Evolutionary conservation across 1,284 basidiomycete species (phyloP).

Genomic region (Ceratorhiza oryzae-sativae): DNA sequence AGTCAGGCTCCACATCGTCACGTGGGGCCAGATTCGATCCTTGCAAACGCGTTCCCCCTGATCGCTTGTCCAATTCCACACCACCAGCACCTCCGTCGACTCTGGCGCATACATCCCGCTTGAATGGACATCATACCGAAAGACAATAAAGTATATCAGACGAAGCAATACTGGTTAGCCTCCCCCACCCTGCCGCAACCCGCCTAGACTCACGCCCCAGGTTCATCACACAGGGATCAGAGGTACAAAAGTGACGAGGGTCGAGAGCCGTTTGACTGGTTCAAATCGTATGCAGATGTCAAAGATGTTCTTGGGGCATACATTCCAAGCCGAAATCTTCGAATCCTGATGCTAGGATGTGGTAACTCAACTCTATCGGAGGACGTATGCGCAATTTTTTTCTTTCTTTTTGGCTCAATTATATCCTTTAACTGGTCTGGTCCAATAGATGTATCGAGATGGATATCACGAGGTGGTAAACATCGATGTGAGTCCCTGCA

Average conservation of each 20-base stretch:
- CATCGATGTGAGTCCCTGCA: conserved; percentile 68
- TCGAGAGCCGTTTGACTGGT: conserved; percentile 77
- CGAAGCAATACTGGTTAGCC: conserved; percentile 25
- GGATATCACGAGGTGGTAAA: conserved; percentile 87
- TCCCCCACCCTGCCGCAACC: neutral
- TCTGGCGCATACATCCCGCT: neutral
- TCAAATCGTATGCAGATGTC: conserved; percentile 76
- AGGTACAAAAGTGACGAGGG: conserved; percentile 23
- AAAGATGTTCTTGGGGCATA: conserved; percentile 64
- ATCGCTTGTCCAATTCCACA: neutral
- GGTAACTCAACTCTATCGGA: conserved; percentile 85
- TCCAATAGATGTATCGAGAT: conserved; percentile 85
- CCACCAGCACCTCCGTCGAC: too few species aligned
- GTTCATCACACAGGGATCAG: conserved; percentile 15
- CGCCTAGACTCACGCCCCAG: neutral
- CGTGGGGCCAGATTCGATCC: neutral
- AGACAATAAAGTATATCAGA: conserved; percentile 22
- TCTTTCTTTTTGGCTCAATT: neutral
- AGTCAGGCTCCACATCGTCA: neutral
- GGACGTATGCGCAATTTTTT: conserved; percentile 57
- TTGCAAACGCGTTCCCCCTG: neutral
- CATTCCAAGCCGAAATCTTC: conserved; percentile 67
- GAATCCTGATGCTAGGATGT: conserved; percentile 89
- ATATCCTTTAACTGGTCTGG: neutral
- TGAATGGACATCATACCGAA: conserved; percentile 31